Evolutionary conservation across 306 rosid species (phyloP).

Genomic region (Begonia peltatifolia): DNA sequence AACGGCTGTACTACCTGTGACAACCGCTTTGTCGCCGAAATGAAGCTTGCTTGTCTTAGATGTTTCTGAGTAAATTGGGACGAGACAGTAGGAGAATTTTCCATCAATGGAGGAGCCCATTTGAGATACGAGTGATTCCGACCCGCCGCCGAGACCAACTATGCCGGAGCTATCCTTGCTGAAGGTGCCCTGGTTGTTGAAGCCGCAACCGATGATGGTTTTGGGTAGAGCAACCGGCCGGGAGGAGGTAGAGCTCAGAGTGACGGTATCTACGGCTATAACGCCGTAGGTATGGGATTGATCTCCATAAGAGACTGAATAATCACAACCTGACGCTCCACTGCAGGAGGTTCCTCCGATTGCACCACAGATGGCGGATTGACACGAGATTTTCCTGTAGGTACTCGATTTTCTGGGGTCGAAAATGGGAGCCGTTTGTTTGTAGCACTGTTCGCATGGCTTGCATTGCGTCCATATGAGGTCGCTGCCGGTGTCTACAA

Average conservation of each 20-base stretch:
- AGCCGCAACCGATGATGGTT: slow-evolving; percentile 34
- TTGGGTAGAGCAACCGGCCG: slow-evolving; percentile 9
- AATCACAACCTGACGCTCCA: slow-evolving; percentile 4
- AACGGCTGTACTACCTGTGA: slow-evolving; percentile 13
- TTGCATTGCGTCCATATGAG: slow-evolving; percentile 44
- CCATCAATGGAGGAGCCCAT: slow-evolving; percentile 12
- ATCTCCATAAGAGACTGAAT: slow-evolving; percentile 15
- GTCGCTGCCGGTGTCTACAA: slow-evolving; percentile 47
- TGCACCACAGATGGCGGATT: slow-evolving; percentile 1
- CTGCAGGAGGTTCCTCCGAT: neutral
- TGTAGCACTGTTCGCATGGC: slow-evolving; percentile 31
- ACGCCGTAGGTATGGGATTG: slow-evolving; percentile 13
- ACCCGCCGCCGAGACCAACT: slow-evolving; percentile 40
- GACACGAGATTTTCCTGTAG: slow-evolving; percentile 9
- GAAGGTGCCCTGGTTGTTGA: slow-evolving; percentile 7
- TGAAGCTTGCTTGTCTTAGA: slow-evolving; percentile 4
- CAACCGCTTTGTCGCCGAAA: slow-evolving; percentile 18
- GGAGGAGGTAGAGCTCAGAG: slow-evolving; percentile 19
- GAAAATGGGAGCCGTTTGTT: slow-evolving; percentile 25
- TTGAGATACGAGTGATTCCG: slow-evolving; percentile 23
- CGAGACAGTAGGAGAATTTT: slow-evolving; percentile 47
- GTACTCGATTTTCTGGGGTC: slow-evolving; percentile 26
- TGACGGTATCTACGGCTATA: slow-evolving; percentile 27
- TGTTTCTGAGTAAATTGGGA: neutral
- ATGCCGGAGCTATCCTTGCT: slow-evolving; percentile 16